These are phyloP conservation scores for Pachyrhizus erosus DNA, from an alignment of 306 rosid genomes.

Conservation along the genomic window DNA sequence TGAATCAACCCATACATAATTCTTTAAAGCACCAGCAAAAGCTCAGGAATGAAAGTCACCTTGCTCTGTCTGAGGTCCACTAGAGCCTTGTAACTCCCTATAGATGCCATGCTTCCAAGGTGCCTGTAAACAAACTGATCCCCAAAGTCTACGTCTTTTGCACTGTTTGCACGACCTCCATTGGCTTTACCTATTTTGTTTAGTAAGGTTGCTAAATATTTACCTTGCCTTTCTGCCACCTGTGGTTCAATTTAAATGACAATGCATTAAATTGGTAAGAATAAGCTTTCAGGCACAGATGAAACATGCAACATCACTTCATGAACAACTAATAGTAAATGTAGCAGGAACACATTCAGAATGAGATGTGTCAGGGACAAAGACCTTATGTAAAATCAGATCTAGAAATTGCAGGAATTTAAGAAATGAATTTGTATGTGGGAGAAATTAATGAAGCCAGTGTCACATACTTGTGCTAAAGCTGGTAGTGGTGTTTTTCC, in stretches of 20 bases:
- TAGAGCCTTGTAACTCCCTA: constrained; percentile 97
- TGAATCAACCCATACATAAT: constrained; percentile 23
- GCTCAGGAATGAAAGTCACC: constrained; percentile 51
- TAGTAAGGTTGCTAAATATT: constrained; percentile 66
- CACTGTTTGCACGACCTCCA: constrained; percentile 71
- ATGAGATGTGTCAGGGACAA: constrained; percentile 2
- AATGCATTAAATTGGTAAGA: constrained; percentile 18
- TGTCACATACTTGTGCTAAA: constrained; percentile 79
- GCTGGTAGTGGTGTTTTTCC: constrained; percentile 90
- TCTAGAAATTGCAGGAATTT: not conserved
- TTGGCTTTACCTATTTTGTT: constrained; percentile 76
- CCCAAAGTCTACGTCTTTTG: constrained; percentile 60
- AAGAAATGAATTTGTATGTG: constrained; percentile 13
- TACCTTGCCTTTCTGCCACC: constrained; percentile 99
- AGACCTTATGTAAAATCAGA: not conserved
- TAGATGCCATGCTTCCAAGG: constrained; percentile 94
- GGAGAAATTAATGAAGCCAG: constrained; percentile 20
- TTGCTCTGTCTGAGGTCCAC: constrained; percentile 94
- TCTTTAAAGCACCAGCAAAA: constrained; percentile 5
- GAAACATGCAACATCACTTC: constrained; percentile 24
- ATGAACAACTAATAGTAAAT: constrained; percentile 3
- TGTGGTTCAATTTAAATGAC: constrained; percentile 42
- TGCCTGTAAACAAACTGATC: constrained; percentile 87
- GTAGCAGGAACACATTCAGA: constrained; percentile 25
- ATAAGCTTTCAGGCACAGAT: not conserved